Percentiles rank a stretch among this genome's conserved stretches.
Evolutionary conservation across 1,284 basidiomycete genomes (phyloP).

Genomic region (Leccinum subspadiceum): DNA sequence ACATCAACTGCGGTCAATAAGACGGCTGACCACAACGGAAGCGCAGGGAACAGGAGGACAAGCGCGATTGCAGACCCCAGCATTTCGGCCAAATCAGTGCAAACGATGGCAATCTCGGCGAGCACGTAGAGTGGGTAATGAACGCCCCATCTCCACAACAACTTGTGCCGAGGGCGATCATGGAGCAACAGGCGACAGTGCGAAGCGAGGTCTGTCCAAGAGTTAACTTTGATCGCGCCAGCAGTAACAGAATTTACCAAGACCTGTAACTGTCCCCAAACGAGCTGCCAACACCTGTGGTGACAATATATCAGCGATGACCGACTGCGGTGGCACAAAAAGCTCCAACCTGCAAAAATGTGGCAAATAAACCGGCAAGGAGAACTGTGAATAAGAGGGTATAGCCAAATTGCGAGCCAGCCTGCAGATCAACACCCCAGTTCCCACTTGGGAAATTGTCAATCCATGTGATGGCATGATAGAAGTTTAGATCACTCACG

Average conservation of each 20-base stretch:
- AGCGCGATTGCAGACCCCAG: slow-evolving; percentile 76
- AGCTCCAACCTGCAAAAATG: slow-evolving; percentile 50
- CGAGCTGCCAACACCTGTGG: slow-evolving; percentile 44
- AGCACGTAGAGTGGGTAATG: slow-evolving; percentile 54
- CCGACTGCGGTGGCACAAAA: slow-evolving; percentile 31
- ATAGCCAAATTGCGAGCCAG: slow-evolving; percentile 67
- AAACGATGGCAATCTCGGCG: slow-evolving; percentile 69
- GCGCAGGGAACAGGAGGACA: slow-evolving; percentile 64
- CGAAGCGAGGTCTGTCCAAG: slow-evolving; percentile 44
- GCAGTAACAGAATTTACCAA: slow-evolving; percentile 34
- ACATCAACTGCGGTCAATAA: slow-evolving; percentile 73
- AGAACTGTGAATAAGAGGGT: slow-evolving; percentile 74
- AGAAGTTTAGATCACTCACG: slow-evolving; percentile 35
- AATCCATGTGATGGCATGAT: background rate
- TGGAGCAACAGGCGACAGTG: slow-evolving; percentile 60
- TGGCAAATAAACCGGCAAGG: slow-evolving; percentile 65
- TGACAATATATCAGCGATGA: slow-evolving; percentile 10
- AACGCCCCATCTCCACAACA: slow-evolving; percentile 48
- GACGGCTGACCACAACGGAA: slow-evolving; percentile 69
- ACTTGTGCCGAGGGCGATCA: slow-evolving; percentile 45
- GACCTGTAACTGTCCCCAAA: slow-evolving; percentile 49
- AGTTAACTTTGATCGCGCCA: background rate
- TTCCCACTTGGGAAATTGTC: slow-evolving; percentile 43
- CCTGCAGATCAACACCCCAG: slow-evolving; percentile 58
- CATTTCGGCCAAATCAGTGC: slow-evolving; percentile 59